These are phyloP conservation scores for Colletotrichum lupini DNA, from an alignment of 2,329 filamentous ascomycete species.

Conservation along the genomic window DNA sequence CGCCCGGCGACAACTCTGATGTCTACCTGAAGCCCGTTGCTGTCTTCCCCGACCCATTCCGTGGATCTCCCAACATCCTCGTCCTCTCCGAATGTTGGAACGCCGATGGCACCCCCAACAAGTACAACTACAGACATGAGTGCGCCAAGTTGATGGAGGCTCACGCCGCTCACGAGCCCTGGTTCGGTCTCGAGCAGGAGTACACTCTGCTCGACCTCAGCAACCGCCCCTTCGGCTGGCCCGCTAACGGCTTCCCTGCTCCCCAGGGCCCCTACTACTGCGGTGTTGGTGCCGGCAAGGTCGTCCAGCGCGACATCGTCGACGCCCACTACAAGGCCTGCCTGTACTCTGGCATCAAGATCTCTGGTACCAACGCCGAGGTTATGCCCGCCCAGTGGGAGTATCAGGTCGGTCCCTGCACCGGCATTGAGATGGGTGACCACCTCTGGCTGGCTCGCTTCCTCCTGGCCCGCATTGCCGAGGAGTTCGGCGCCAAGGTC, in stretches of 20 bases:
- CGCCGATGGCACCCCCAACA: constrained; percentile 93
- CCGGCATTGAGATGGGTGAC: constrained; percentile 92
- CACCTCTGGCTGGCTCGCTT: constrained; percentile 91
- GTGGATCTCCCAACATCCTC: constrained; percentile 88
- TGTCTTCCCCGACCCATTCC: constrained; percentile 93
- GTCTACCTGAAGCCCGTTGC: constrained; percentile 94
- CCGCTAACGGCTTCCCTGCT: constrained; percentile 82
- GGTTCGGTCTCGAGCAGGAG: constrained; percentile 98
- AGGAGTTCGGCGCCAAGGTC: constrained; percentile 97
- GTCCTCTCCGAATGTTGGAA: constrained; percentile 97
- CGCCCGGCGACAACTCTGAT: constrained; percentile 94
- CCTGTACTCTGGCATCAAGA: constrained; percentile 80
- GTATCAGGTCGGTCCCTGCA: constrained; percentile 93
- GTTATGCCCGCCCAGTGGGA: constrained; percentile 99
- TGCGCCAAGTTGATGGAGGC: constrained; percentile 89
- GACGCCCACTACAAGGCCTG: constrained; percentile 89
- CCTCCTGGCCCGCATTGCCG: constrained; percentile 87
- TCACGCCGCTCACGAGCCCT: constrained; percentile 84
- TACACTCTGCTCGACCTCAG: constrained; percentile 79
- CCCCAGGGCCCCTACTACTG: constrained; percentile 91
- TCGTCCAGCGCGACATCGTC: constrained; percentile 97
- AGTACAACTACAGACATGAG: constrained; percentile 98
- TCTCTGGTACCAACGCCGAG: constrained; percentile 98
- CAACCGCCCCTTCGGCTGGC: constrained; percentile 90
- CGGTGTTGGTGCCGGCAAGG: constrained; percentile 96